Conservation (phyloP, 805 yeast genomes). For the Cyberlindnera japonica region DNA sequence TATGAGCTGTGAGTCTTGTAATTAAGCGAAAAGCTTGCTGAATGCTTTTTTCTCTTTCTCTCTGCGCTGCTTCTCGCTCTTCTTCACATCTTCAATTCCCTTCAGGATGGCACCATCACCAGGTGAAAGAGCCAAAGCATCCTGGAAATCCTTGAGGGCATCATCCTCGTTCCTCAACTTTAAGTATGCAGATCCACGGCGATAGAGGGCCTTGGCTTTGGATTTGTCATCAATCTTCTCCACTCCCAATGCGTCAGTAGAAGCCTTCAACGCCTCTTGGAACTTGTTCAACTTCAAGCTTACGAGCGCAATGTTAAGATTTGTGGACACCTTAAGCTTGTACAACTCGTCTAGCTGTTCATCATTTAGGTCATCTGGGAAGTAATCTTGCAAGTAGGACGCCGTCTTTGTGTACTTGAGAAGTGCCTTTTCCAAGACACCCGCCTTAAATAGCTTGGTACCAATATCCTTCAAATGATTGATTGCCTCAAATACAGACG, state of each 20-base stretch:
- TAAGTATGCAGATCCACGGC: conserved; percentile 76
- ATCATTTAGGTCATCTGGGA: conserved; percentile 63
- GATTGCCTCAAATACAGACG: conserved; percentile 64
- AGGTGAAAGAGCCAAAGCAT: conserved; percentile 63
- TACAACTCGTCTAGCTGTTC: conserved; percentile 49
- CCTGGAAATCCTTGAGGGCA: conserved; percentile 62
- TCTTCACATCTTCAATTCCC: conserved; percentile 59
- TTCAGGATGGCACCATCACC: conserved; percentile 66
- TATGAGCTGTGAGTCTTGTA: background rate
- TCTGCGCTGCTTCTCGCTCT: conserved; percentile 46
- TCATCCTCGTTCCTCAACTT: conserved; percentile 62
- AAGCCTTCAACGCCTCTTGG: conserved; percentile 50
- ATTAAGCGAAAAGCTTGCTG: conserved; percentile 56
- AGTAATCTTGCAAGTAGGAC: conserved; percentile 63
- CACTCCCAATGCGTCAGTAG: conserved; percentile 63
- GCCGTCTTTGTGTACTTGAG: conserved; percentile 72
- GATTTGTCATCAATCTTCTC: conserved; percentile 55
- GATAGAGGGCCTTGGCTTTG: conserved; percentile 79
- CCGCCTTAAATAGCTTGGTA: conserved; percentile 66
- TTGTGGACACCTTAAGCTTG: conserved; percentile 57
- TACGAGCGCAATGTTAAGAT: conserved; percentile 71
- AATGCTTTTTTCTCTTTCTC: conserved; percentile 72
- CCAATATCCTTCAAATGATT: conserved; percentile 71
- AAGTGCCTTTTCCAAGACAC: conserved; percentile 51
- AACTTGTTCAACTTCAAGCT: conserved; percentile 61